Base-by-base conservation (phyloP, 768 basidiomycete species). In the Cystoderma amianthinum region DNA sequence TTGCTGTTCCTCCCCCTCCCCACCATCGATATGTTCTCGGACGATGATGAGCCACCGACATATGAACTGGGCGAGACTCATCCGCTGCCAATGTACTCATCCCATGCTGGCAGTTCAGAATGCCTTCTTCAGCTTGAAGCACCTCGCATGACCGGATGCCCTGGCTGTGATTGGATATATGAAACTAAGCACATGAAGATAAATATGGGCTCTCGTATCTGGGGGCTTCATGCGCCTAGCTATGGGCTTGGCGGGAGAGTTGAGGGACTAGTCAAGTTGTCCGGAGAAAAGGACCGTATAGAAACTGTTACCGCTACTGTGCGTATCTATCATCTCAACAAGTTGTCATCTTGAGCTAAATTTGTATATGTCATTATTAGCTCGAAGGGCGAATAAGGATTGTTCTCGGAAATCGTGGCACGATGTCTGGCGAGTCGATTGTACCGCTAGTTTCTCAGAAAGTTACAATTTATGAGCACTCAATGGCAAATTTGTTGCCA, bases 231-330 rank as follows among this genome's bases (percentile, higher is more conserved):
- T 34, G 51, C 59, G 17, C 70, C 72, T 7, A 58, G 60, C 13
- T 75, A 72, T 49, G 72, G 73, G 17, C 49, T 59, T 25, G 58
- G 65, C 19, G 67, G 63, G 6, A 50, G 52, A 13, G 60, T 72
- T n/a, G 61, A 68, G 24, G 72, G 71, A 13, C 44, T 54, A 18
- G 44, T 73, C 3, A 51, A 45, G 16, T 58, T 74, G 40, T 53
- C 46, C 15, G 58, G 59, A 32, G 53, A 57, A 17, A 61, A 60
- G 41, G 56, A 58, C n/a, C 60, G 63, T 32, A 59, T 71, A 3
- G 52, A 57, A 25, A 57, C 60, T 12, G 49, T 74, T 32, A 61
- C 61, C 7, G 62, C 59, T 5, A 63, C 63, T 39, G 71, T 74
- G 37, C 37, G 60, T 52, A 18, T 19, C 34, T 11, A 46, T 13